Conservation (phyloP, 805 yeast species). For the Kodamaea restingae region DNA sequence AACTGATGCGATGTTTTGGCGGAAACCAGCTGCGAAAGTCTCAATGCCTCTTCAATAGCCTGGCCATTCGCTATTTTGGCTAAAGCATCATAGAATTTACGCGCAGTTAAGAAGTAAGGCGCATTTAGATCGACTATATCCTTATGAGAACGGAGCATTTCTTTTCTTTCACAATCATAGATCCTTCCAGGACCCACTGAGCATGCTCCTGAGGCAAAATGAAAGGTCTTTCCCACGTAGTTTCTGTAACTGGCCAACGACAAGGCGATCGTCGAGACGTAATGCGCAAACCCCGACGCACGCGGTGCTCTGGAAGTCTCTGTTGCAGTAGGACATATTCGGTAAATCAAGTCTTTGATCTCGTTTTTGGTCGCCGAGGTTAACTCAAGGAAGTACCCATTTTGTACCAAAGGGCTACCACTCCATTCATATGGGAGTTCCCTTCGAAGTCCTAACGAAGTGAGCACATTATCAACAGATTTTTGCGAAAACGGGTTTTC, state of each 20-base stretch:
- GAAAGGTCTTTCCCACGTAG: slow-evolving; percentile 23
- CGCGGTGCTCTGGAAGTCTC: slow-evolving; percentile 29
- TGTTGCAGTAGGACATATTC: slow-evolving; percentile 22
- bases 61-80: slow-evolving; percentile 29
- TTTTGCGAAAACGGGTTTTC: slow-evolving; percentile 7
- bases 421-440: slow-evolving; percentile 9
- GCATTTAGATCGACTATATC: slow-evolving; percentile 30
- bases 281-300: slow-evolving; percentile 33
- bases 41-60: slow-evolving; percentile 16
- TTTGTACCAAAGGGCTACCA: slow-evolving; percentile 11
- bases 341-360: slow-evolving; percentile 11
- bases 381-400: slow-evolving; percentile 10
- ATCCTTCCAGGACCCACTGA: slow-evolving; percentile 36
- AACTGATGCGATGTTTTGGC: slow-evolving; percentile 22
- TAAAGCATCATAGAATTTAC: slow-evolving; percentile 27
- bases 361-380: slow-evolving; percentile 4
- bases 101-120: slow-evolving; percentile 21
- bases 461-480: slow-evolving; percentile 2
- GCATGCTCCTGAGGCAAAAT: slow-evolving; percentile 38
- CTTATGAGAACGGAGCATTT: slow-evolving; percentile 31
- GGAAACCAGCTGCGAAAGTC: slow-evolving; percentile 13
- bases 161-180: slow-evolving; percentile 11
- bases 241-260: slow-evolving; percentile 16
- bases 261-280: slow-evolving; percentile 21
- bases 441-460: slow-evolving; percentile 4